A percentile compares a stretch with the other conserved stretches of the same genome.
phyloP scores from a whole-genome alignment of 2,329 filamentous ascomycete species.

The Ophiostoma pallidulum region DNA sequence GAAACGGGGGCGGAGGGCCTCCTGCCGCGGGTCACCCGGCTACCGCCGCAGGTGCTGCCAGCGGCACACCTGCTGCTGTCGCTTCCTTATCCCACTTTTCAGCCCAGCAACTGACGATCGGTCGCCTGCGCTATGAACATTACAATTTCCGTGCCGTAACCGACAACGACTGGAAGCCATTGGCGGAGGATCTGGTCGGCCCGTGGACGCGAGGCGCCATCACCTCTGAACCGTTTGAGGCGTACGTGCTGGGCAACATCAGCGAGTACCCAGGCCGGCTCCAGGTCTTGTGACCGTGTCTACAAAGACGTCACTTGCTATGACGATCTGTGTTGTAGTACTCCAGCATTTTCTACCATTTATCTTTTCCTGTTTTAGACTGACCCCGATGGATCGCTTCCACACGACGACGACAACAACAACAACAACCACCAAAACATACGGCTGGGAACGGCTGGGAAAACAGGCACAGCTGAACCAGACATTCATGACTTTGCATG shows the following conservation, averaged over 20 bases:
- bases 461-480: neutral
- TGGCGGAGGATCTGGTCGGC: slow-evolving; percentile 12
- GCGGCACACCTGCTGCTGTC: neutral
- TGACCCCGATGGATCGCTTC: too few species aligned
- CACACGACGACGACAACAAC: neutral
- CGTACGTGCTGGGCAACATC: slow-evolving; percentile 28
- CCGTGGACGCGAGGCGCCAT: slow-evolving; percentile 23
- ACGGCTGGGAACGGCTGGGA: slow-evolving; percentile 15
- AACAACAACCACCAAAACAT: neutral
- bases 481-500: too few species aligned
- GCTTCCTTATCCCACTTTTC: too few species aligned
- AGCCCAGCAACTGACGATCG: too few species aligned
- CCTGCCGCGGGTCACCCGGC: too few species aligned
- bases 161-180: slow-evolving; percentile 30
- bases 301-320: too few species aligned
- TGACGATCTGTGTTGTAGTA: too few species aligned
- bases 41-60: too few species aligned
- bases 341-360: neutral
- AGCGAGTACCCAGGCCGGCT: slow-evolving; percentile 27
- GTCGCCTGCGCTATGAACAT: slow-evolving; percentile 23
- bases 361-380: neutral
- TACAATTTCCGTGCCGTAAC: slow-evolving; percentile 34
- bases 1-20: too few species aligned
- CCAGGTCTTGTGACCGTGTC: too few species aligned
- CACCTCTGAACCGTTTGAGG: slow-evolving; percentile 31